phyloP scores from a whole-genome alignment of 257 asterid genomes.

The Verbena officinalis region DNA sequence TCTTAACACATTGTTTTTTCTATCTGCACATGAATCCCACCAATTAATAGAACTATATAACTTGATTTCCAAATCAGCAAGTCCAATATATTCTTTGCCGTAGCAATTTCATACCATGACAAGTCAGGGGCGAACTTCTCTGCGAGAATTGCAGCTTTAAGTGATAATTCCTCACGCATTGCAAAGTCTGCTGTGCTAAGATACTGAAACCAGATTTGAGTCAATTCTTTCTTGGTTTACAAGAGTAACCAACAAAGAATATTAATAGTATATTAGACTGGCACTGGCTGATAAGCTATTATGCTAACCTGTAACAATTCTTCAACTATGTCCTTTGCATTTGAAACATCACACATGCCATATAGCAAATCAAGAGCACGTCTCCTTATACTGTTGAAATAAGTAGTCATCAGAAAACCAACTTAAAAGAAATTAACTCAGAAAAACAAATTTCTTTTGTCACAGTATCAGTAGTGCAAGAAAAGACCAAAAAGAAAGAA shows the following conservation, averaged over 20 bases:
- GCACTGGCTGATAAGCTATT: slow-evolving; percentile 11
- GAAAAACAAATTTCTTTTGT: slow-evolving; percentile 1
- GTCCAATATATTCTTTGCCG: not conserved
- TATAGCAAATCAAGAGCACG: slow-evolving; percentile 91
- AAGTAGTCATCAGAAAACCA: slow-evolving; percentile 18
- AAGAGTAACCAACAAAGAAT: slow-evolving; percentile 16
- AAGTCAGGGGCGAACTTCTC: slow-evolving; percentile 91
- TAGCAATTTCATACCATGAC: slow-evolving; percentile 58
- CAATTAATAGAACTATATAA: not conserved
- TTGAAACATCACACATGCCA: slow-evolving; percentile 91
- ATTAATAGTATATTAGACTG: slow-evolving; percentile 14
- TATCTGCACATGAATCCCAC: not conserved
- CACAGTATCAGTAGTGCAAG: slow-evolving; percentile 1
- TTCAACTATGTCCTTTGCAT: slow-evolving; percentile 89
- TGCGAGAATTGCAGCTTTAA: slow-evolving; percentile 79
- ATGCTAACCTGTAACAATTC: slow-evolving; percentile 68
- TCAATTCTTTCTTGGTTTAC: slow-evolving; percentile 21
- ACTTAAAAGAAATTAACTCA: not conserved
- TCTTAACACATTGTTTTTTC: not conserved
- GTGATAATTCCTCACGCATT: slow-evolving; percentile 52
- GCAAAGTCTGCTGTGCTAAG: slow-evolving; percentile 68
- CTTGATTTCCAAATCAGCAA: slow-evolving; percentile 4
- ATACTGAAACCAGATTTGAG: slow-evolving; percentile 42
- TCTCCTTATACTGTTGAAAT: slow-evolving; percentile 63
- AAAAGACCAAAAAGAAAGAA: slow-evolving; percentile 1